Conservation (phyloP, 208 protist genomes). For the Acanthamoeba lenticulata region DNA sequence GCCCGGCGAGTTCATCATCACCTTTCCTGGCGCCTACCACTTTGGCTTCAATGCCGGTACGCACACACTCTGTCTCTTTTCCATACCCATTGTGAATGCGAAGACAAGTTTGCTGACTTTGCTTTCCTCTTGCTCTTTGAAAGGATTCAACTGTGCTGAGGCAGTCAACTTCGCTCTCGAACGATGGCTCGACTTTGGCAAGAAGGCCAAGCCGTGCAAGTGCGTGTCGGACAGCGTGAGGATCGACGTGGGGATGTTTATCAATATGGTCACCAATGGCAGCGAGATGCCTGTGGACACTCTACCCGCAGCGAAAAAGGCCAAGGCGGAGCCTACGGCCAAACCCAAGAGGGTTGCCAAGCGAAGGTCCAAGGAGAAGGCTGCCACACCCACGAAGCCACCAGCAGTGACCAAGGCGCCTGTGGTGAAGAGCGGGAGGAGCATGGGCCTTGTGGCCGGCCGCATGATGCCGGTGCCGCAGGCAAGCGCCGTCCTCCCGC, state of each 20-base stretch:
- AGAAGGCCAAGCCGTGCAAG: conserved; percentile 61
- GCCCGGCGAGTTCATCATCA: conserved; percentile 80
- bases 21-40: conserved; percentile 79
- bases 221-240: conserved; percentile 68
- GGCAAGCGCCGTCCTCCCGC: neutral
- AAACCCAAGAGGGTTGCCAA: conserved; percentile 24
- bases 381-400: neutral
- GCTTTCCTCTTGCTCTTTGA: neutral
- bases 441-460: neutral
- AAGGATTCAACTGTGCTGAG: conserved; percentile 80
- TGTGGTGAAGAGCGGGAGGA: neutral
- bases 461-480: neutral
- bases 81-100: too few species aligned
- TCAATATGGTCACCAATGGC: conserved; percentile 31
- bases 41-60: conserved; percentile 77
- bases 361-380: conserved; percentile 21
- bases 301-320: neutral
- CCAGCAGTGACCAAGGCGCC: neutral
- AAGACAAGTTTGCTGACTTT: neutral
- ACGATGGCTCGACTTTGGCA: conserved; percentile 76
- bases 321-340: neutral
- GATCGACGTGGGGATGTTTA: conserved; percentile 57
- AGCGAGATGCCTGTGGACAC: neutral
- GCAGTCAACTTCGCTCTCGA: conserved; percentile 78
- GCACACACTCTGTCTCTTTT: neutral